phyloP scores from a whole-genome alignment of 495 filamentous ascomycete genomes.

The Neurospora sp. region DNA sequence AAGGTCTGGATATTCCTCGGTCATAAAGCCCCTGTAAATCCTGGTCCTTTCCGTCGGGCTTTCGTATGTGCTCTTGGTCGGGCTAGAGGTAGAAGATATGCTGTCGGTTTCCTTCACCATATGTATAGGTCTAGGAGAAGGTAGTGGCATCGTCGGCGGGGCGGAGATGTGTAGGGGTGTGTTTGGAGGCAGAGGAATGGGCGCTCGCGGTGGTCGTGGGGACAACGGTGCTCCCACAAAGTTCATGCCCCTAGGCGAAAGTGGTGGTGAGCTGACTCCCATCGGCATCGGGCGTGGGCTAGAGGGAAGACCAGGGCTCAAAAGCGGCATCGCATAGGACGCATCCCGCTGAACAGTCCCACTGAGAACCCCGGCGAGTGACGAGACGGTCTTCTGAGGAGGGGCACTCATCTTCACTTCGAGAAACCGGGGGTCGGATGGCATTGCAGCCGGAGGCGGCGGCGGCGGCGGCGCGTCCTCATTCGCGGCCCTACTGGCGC shows the following conservation, averaged over 20 bases:
- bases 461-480: conserved; percentile 12
- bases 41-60: conserved; percentile 26
- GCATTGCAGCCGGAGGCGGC: conserved; percentile 9
- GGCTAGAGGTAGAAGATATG: conserved; percentile 16
- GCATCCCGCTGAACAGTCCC: conserved; percentile 14
- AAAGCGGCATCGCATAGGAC: conserved; percentile 41
- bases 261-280: conserved; percentile 58
- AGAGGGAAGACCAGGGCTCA: conserved; percentile 79
- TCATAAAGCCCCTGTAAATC: conserved; percentile 54
- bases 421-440: conserved; percentile 22
- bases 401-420: conserved; percentile 20
- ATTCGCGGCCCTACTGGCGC: conserved; percentile 32
- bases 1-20: conserved; percentile 74
- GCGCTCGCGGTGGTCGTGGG: conserved; percentile 57
- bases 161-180: conserved; percentile 50
- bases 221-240: conserved; percentile 56
- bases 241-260: conserved; percentile 48
- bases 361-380: conserved; percentile 42
- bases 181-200: conserved; percentile 53
- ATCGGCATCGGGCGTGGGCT: conserved; percentile 79
- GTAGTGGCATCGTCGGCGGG: conserved; percentile 24
- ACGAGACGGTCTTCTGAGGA: conserved; percentile 17
- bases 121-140: conserved; percentile 29
- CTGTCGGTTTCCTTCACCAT: conserved; percentile 26
- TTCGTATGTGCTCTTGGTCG: conserved; percentile 22